These are phyloP conservation scores for Henckelia pumila DNA, from an alignment of 257 asterid genomes.

Conservation along the genomic window DNA sequence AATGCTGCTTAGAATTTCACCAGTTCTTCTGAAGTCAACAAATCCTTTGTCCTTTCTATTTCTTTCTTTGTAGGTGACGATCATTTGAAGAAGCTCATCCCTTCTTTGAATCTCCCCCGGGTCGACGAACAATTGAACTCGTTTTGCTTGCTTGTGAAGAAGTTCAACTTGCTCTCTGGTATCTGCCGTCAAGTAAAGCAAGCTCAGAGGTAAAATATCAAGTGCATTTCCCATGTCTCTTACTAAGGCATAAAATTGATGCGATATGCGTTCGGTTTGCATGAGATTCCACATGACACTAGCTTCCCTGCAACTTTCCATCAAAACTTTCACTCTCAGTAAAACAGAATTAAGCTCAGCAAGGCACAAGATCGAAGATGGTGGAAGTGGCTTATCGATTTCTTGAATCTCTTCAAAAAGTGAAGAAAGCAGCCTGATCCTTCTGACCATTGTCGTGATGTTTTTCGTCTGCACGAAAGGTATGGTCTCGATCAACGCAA, in stretches of 20 bases:
- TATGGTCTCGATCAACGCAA: conserved; percentile 36
- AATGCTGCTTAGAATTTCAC: conserved; percentile 41
- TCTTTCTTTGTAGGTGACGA: conserved; percentile 35
- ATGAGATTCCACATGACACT: conserved; percentile 71
- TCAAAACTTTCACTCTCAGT: conserved; percentile 44
- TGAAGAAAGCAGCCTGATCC: conserved; percentile 59
- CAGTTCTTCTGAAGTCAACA: conserved; percentile 34
- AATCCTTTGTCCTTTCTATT: conserved; percentile 39
- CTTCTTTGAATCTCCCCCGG: conserved; percentile 41
- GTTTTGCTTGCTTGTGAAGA: conserved; percentile 68
- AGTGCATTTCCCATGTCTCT: conserved; percentile 77
- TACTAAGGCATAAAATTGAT: conserved; percentile 46
- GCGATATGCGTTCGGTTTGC: conserved; percentile 56
- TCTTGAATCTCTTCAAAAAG: conserved; percentile 74
- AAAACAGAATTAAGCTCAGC: conserved; percentile 63
- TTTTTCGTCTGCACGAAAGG: conserved; percentile 52
- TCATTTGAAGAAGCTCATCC: conserved; percentile 54
- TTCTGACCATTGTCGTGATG: conserved; percentile 51
- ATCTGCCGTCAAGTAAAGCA: conserved; percentile 59
- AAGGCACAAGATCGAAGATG: conserved; percentile 67
- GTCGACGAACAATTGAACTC: conserved; percentile 49
- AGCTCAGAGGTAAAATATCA: conserved; percentile 71
- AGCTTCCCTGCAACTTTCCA: conserved; percentile 50
- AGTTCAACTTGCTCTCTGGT: conserved; percentile 81
- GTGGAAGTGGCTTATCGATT: conserved; percentile 54